Evolutionary conservation across 352 stramenopile species (phyloP).

Genomic region (Phytopythium litorale): DNA sequence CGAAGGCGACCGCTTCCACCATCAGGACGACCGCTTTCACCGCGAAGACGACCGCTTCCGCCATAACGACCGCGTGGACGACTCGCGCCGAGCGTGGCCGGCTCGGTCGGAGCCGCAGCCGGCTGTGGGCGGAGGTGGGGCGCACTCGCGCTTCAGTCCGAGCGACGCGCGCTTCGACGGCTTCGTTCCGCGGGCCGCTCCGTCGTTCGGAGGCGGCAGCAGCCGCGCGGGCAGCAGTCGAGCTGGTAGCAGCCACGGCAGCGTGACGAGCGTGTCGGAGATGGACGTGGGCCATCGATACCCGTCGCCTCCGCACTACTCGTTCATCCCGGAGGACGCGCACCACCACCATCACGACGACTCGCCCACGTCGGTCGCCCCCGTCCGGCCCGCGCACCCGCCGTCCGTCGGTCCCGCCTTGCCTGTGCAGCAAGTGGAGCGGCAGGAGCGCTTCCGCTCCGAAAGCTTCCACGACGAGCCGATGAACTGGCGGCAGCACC

Average conservation of each 20-base stretch:
- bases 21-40: background rate
- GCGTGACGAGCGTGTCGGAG: background rate
- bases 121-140: too few species aligned
- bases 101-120: background rate
- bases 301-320: conserved; percentile 7
- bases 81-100: background rate
- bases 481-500: background rate
- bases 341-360: conserved; percentile 1
- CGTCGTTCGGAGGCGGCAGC: background rate
- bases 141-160: conserved; percentile 21
- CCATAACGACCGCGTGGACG: background rate
- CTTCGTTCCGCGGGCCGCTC: conserved; percentile 7
- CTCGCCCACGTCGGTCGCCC: background rate
- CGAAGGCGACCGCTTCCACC: background rate
- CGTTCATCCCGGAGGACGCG: conserved; percentile 1
- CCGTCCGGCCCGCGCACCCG: background rate
- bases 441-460: background rate
- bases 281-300: background rate
- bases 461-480: background rate
- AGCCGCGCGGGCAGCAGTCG: background rate
- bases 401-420: too few species aligned
- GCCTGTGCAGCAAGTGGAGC: background rate
- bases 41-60: background rate
- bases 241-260: background rate
- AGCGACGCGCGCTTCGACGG: conserved; percentile 26